A percentile compares a stretch with the other conserved stretches of the same genome.
phyloP scores from a whole-genome alignment of 2,329 filamentous ascomycete species.

The Cladosporium sphaerospermum region DNA sequence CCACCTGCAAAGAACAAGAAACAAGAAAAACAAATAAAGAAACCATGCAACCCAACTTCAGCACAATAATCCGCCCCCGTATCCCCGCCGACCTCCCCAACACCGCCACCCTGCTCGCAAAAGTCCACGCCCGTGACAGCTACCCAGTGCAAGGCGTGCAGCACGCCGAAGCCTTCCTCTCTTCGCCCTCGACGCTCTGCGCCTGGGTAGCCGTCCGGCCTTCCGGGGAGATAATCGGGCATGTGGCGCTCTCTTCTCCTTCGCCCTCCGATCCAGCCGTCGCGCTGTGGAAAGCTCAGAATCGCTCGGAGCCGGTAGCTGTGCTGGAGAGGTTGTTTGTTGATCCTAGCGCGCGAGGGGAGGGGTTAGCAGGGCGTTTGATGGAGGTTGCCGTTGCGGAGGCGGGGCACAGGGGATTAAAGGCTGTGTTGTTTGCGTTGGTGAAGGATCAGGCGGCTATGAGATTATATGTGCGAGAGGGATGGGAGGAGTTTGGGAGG shows the following conservation, averaged over 20 bases:
- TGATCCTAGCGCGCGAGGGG: constrained; percentile 16
- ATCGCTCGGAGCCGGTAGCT: constrained; percentile 12
- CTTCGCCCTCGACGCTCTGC: constrained; percentile 2
- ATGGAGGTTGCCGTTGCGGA: constrained; percentile 15
- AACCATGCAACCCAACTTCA: background rate
- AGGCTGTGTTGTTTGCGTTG: constrained; percentile 21
- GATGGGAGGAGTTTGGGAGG: constrained; percentile 19
- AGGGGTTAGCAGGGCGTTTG: constrained; percentile 18
- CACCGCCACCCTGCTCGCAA: constrained; percentile 18
- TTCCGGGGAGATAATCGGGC: constrained; percentile 18
- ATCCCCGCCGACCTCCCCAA: constrained; percentile 16
- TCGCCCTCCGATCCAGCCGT: constrained; percentile 15
- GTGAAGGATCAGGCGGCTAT: constrained; percentile 21
- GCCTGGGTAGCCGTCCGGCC: constrained; percentile 21
- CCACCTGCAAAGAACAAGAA: background rate
- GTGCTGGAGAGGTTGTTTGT: constrained; percentile 24
- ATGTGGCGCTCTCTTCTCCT: constrained; percentile 14
- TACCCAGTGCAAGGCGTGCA: constrained; percentile 25
- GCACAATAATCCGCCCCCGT: background rate
- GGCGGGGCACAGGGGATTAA: constrained; percentile 1
- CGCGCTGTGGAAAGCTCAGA: constrained; percentile 15
- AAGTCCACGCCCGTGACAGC: constrained; percentile 18
- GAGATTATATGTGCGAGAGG: constrained; percentile 20
- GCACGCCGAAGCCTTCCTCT: constrained; percentile 12
- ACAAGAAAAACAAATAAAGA: background rate